A percentile compares a stretch with the other conserved stretches of the same genome.
phyloP scores from a whole-genome alignment of 257 asterid genomes.

The Asclepias syriaca region DNA sequence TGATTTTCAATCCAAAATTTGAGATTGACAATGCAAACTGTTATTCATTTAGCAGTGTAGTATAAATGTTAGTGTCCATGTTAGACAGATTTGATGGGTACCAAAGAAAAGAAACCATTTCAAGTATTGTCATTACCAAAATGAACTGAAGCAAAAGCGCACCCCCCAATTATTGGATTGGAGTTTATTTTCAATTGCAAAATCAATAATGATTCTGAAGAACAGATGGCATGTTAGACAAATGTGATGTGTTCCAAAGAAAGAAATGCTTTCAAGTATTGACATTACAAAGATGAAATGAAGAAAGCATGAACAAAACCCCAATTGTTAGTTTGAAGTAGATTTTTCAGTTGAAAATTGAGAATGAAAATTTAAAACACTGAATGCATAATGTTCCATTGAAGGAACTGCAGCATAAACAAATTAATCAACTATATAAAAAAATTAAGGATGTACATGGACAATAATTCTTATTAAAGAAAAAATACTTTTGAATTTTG shows the following conservation, averaged over 20 bases:
- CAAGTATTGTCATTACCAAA: too few species aligned
- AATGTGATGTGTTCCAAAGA: not conserved
- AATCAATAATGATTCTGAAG: too few species aligned
- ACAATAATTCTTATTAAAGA: too few species aligned
- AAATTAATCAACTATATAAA: too few species aligned
- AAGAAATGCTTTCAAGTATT: not conserved
- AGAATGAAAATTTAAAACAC: not conserved
- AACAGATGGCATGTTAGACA: not conserved
- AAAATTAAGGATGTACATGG: too few species aligned
- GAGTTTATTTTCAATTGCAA: too few species aligned
- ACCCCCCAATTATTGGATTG: too few species aligned
- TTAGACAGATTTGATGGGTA: too few species aligned
- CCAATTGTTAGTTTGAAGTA: not conserved
- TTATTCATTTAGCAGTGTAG: not conserved
- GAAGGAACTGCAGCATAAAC: not conserved
- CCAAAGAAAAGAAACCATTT: too few species aligned
- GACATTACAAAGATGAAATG: not conserved
- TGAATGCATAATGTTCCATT: not conserved
- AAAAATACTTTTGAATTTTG: too few species aligned
- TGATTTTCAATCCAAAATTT: not conserved
- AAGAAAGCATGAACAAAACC: not conserved
- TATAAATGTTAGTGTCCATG: too few species aligned
- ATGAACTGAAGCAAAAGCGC: too few species aligned
- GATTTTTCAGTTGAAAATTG: not conserved
- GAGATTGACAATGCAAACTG: not conserved